Conservation (phyloP, 1,139 yeast genomes). For the Barnettozyma hawaiiensis region DNA sequence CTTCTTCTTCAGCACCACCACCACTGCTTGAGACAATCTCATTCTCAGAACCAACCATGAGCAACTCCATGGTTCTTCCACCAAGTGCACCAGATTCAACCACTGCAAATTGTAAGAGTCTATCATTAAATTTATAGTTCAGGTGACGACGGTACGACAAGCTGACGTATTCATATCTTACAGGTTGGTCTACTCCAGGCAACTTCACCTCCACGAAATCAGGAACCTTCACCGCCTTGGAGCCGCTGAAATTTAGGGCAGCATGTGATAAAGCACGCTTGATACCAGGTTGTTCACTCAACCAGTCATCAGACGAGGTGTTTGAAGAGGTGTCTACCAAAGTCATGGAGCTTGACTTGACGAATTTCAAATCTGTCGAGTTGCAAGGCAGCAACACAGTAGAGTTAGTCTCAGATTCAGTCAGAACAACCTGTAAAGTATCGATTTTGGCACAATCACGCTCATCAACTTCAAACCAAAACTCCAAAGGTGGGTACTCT, state of each 20-base stretch:
- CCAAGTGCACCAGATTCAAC: constrained; percentile 55
- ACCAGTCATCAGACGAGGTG: constrained; percentile 29
- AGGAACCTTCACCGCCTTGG: constrained; percentile 32
- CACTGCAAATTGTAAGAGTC: constrained; percentile 42
- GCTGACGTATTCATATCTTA: constrained; percentile 42
- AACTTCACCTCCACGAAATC: constrained; percentile 35
- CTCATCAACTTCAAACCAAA: constrained; percentile 47
- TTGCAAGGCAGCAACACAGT: constrained; percentile 18
- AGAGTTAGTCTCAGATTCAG: constrained; percentile 17
- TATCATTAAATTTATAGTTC: constrained; percentile 35
- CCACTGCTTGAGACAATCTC: neutral
- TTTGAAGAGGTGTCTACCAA: constrained; percentile 14
- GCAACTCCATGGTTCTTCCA: constrained; percentile 44
- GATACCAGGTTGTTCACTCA: constrained; percentile 45
- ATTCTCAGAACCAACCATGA: constrained; percentile 35
- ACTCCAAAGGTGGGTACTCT: constrained; percentile 48
- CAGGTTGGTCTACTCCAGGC: constrained; percentile 29
- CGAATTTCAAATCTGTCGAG: constrained; percentile 20
- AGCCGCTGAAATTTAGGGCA: constrained; percentile 37
- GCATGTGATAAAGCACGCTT: constrained; percentile 37
- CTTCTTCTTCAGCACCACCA: neutral
- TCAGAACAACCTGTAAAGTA: constrained; percentile 25
- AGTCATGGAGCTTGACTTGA: constrained; percentile 17
- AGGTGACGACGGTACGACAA: constrained; percentile 41
- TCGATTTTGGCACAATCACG: constrained; percentile 36